Percentiles rank a stretch among this genome's conserved stretches.
These are phyloP conservation scores for Epichloe typhina DNA, from an alignment of 2,329 filamentous ascomycete genomes.

Conservation along the genomic window DNA sequence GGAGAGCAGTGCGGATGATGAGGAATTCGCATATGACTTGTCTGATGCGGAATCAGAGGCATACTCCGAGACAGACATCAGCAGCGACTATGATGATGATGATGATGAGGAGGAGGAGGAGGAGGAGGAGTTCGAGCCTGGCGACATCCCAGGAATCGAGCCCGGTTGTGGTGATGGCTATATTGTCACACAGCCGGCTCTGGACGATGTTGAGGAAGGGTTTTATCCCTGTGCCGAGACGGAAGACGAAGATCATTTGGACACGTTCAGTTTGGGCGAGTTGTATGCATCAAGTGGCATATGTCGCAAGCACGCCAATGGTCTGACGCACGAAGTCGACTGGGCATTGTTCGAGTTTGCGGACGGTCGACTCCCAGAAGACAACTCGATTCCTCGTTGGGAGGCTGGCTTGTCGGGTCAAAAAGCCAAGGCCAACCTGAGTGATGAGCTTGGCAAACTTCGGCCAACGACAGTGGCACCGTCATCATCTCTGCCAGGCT, in stretches of 20 bases:
- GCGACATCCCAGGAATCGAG: constrained; percentile 68
- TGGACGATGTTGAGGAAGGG: constrained; percentile 71
- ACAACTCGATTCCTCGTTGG: constrained; percentile 51
- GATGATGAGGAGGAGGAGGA: constrained; percentile 46
- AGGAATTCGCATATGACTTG: constrained; percentile 47
- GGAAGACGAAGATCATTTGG: constrained; percentile 69
- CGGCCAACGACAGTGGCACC: constrained; percentile 47
- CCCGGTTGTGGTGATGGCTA: constrained; percentile 65
- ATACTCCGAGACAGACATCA: constrained; percentile 36
- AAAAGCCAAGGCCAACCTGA: constrained; percentile 6
- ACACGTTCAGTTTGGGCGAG: constrained; percentile 67
- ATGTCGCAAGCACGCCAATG: constrained; percentile 57
- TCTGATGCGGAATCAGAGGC: constrained; percentile 47
- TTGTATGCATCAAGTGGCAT: constrained; percentile 86
- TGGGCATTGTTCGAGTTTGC: constrained; percentile 84
- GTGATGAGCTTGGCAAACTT: constrained; percentile 22
- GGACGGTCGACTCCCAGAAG: constrained; percentile 53
- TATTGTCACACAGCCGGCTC: constrained; percentile 78
- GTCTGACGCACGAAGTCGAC: constrained; percentile 80
- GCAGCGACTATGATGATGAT: constrained; percentile 38
- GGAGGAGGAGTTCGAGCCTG: constrained; percentile 43
- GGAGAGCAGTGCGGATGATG: constrained; percentile 30
- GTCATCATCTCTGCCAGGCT: constrained; percentile 51
- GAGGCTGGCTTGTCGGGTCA: constrained; percentile 6
- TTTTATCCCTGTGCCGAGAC: constrained; percentile 65